Conservation (phyloP, 495 filamentous ascomycete genomes). For the Penicillium atrosanguineum region DNA sequence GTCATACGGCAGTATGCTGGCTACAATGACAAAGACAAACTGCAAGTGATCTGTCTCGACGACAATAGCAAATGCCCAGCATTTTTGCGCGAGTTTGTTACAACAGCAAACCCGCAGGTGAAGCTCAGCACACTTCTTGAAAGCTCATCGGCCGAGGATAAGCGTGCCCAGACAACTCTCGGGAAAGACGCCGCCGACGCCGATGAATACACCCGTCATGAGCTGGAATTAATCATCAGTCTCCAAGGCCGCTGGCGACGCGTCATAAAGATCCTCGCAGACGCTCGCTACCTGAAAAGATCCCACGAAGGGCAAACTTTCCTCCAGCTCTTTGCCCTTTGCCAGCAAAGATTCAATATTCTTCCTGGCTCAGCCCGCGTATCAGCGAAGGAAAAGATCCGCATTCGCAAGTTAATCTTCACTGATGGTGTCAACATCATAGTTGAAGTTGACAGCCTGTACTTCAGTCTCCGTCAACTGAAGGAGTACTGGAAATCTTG, state of each 20-base stretch:
- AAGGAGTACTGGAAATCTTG: neutral
- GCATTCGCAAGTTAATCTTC: slow-evolving; percentile 11
- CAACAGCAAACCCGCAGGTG: neutral
- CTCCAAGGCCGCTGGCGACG: slow-evolving; percentile 12
- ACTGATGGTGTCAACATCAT: slow-evolving; percentile 5
- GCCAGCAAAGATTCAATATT: neutral
- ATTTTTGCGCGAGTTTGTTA: neutral
- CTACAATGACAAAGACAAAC: slow-evolving; percentile 13
- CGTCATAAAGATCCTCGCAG: neutral
- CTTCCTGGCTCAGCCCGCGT: neutral
- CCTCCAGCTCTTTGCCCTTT: neutral
- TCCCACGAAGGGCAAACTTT: slow-evolving; percentile 1
- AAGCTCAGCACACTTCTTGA: slow-evolving; percentile 1
- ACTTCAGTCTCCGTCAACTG: neutral
- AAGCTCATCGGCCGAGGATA: neutral
- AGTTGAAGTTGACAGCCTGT: neutral
- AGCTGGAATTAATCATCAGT: slow-evolving; percentile 6
- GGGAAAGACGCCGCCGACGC: neutral
- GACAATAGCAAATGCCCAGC: slow-evolving; percentile 1
- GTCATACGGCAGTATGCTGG: neutral
- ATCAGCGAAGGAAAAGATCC: slow-evolving; percentile 1
- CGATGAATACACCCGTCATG: slow-evolving; percentile 5
- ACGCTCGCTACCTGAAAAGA: neutral
- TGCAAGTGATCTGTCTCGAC: slow-evolving; percentile 11
- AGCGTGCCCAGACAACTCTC: neutral